Base-by-base conservation (phyloP, 371 early-diverging fungal species). In the Lichtheimia ornata region DNA sequence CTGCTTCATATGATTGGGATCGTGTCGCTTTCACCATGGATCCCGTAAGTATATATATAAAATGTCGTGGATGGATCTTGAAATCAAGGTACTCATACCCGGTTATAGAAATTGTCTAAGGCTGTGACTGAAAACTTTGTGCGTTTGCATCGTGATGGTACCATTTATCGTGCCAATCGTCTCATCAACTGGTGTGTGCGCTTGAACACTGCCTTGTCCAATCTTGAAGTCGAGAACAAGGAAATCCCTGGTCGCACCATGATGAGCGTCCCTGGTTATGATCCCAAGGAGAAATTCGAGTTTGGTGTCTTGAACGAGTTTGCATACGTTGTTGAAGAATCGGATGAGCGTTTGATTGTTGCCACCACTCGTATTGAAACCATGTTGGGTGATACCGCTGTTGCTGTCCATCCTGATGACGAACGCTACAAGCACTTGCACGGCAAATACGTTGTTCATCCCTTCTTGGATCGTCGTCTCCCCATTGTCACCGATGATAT, bases 321-420 rank as follows among this genome's bases (percentile, higher is more conserved):
- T 69, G 94, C 91, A 5, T 97, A 80, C 78, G 84, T 84, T 57
- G 81, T 97, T 18, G 97, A 96, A 72, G 81, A 83, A 65, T 83
- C 89, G 50, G 88, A 87, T 47, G 97, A 97, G 71, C 88, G 88
- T 67, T 83, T 99, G 63, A 79, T 96, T 61, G 97, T 99, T 47
- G 98, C 97, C 22, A 99, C 99, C 18, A 99, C 99, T 3, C 94
- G 99, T 90, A 88, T 98, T 63, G 99, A 99, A 81, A 99, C 99
- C 57, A 99, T 99, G 95, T 83, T 99, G 52, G 99, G 98, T 67
- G 99, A 99, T 82, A 91, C 94, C 14, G 99, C 97, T 27, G 82
- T 99, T 72, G 98, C 97, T 58, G 92, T 97, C 27, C 95, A 99
- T 71, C 91, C 94, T 30, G 62, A 90, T 27, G 94, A 94, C 68